Percentiles rank a stretch among this genome's conserved stretches.
Evolutionary conservation across 179 eudicot species (phyloP).

Genomic region (Kewa caespitosa): DNA sequence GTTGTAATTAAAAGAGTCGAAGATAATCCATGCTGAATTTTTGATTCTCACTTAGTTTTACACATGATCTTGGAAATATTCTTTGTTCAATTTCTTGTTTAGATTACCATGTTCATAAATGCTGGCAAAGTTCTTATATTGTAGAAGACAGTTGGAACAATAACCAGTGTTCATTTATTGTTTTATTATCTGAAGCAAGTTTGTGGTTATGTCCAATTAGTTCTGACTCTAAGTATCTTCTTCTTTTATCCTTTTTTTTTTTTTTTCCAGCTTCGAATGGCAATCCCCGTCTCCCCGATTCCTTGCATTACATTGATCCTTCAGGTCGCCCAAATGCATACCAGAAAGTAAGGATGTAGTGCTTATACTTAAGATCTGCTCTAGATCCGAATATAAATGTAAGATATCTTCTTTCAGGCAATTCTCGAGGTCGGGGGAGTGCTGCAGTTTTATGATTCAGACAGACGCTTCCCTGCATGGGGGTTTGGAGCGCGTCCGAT

Average conservation of each 20-base stretch:
- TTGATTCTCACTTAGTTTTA: neutral
- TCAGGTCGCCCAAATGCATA: constrained; percentile 98
- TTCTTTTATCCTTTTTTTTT: too few relatives aligned
- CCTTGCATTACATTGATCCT: constrained; percentile 95
- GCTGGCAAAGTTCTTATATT: too few relatives aligned
- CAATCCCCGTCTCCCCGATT: constrained; percentile 97
- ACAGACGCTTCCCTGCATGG: constrained; percentile 92
- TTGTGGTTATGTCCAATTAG: neutral
- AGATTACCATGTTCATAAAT: too few relatives aligned
- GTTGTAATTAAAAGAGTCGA: neutral
- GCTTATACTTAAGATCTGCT: constrained; percentile 13
- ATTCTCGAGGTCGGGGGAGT: constrained; percentile 89
- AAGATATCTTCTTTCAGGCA: constrained; percentile 50
- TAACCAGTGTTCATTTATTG: too few relatives aligned
- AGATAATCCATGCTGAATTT: neutral
- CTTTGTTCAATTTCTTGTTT: constrained; percentile 1
- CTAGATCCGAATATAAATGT: constrained; percentile 9
- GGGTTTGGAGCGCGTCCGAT: constrained; percentile 99
- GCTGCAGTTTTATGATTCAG: constrained; percentile 88
- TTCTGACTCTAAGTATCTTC: constrained; percentile 31
- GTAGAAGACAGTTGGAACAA: too few relatives aligned
- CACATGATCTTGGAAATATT: neutral
- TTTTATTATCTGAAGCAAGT: constrained; percentile 12
- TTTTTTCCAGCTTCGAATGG: constrained; percentile 99
- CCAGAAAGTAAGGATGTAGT: constrained; percentile 71